These are phyloP conservation scores for Cystoisospora suis DNA, from an alignment of 169 alveolate genomes.

Conservation along the genomic window DNA sequence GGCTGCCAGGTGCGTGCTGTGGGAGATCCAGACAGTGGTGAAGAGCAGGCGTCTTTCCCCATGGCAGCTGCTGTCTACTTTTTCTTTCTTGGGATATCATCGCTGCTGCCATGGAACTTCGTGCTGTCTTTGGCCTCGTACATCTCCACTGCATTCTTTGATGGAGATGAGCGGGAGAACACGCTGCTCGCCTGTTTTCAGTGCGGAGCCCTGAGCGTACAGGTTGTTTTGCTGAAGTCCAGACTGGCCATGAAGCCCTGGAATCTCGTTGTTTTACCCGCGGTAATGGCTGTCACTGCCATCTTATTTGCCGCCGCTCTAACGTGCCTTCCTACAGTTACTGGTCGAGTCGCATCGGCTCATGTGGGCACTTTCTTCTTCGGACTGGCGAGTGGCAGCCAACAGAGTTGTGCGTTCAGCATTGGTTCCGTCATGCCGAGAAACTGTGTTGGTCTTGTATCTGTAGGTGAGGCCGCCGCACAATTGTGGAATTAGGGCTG, in stretches of 20 bases:
- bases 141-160: conserved; percentile 1
- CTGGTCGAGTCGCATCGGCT: not conserved
- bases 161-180: conserved; percentile 13
- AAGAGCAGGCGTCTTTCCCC: too few relatives aligned
- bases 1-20: too few relatives aligned
- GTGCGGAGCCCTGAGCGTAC: conserved; percentile 33
- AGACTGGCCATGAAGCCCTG: too few relatives aligned
- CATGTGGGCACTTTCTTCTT: conserved; percentile 26
- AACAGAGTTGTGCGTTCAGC: conserved; percentile 12
- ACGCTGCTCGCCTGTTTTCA: conserved; percentile 33
- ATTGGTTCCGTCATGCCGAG: conserved; percentile 42
- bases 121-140: conserved; percentile 39
- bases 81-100: conserved; percentile 11
- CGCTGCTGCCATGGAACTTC: conserved; percentile 40
- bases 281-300: too few relatives aligned
- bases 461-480: conserved; percentile 33
- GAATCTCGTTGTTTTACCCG: too few relatives aligned
- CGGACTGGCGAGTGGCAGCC: conserved; percentile 28
- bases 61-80: conserved; percentile 1
- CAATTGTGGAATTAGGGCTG: too few relatives aligned
- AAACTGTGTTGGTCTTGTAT: conserved; percentile 35
- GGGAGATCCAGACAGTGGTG: too few relatives aligned
- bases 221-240: not conserved
- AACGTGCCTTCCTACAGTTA: too few relatives aligned
- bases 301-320: too few relatives aligned